These are phyloP conservation scores for Boletellus ananiceps DNA, from an alignment of 768 basidiomycete genomes.

Conservation along the genomic window DNA sequence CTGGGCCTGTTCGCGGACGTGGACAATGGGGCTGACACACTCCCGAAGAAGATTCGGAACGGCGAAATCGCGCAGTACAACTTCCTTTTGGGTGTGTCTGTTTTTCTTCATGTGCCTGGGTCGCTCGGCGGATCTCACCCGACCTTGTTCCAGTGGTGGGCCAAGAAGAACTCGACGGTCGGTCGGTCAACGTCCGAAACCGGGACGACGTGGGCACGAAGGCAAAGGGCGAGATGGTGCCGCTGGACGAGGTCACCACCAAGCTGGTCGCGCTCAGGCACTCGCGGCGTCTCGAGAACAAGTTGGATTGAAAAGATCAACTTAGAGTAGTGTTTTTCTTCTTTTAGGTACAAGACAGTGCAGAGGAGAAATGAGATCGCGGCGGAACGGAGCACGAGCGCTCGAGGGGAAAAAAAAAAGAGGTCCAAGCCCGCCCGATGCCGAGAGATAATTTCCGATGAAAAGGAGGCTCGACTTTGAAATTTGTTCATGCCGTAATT, in stretches of 20 bases:
- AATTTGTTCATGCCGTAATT: constrained; percentile 21
- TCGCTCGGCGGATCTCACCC: constrained; percentile 1
- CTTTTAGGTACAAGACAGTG: neutral
- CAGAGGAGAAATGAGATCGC: neutral
- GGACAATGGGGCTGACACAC: constrained; percentile 87
- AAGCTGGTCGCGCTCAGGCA: constrained; percentile 73
- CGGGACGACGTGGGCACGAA: constrained; percentile 91
- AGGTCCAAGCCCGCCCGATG: neutral
- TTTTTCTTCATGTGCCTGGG: no score
- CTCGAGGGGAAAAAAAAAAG: neutral
- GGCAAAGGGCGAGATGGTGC: constrained; percentile 67
- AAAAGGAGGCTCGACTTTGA: no score
- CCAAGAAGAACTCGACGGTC: constrained; percentile 80
- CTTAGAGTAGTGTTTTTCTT: constrained; percentile 11
- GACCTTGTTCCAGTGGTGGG: constrained; percentile 69
- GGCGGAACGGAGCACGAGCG: neutral
- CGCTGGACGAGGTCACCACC: constrained; percentile 63
- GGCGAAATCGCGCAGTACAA: constrained; percentile 98
- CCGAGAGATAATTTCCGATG: neutral
- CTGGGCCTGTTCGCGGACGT: constrained; percentile 85
- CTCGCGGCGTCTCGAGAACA: constrained; percentile 49
- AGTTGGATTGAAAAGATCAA: constrained; percentile 31
- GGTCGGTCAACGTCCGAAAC: constrained; percentile 93
- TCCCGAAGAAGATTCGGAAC: constrained; percentile 96
- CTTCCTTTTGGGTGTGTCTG: constrained; percentile 81